These are phyloP conservation scores for Backusella macrospora DNA, from an alignment of 192 early-diverging fungal species.

Conservation along the genomic window DNA sequence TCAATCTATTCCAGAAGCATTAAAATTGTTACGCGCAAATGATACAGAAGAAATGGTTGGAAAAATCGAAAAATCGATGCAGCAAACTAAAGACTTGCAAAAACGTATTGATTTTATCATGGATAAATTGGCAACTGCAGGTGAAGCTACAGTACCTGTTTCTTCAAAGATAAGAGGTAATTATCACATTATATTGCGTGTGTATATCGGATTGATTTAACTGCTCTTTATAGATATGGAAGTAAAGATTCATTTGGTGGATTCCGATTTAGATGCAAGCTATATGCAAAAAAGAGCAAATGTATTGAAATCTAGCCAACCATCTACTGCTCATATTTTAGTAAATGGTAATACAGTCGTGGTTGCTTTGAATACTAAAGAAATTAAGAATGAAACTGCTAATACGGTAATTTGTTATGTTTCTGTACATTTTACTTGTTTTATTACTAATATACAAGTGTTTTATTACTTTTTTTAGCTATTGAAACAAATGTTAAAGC, in stretches of 20 bases:
- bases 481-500: slow-evolving; percentile 45
- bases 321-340: slow-evolving; percentile 43
- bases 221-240: slow-evolving; percentile 14
- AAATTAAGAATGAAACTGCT: slow-evolving; percentile 25
- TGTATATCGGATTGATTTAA: background rate
- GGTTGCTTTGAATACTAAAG: slow-evolving; percentile 44
- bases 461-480: slow-evolving; percentile 32
- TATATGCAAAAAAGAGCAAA: slow-evolving; percentile 52
- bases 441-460: background rate
- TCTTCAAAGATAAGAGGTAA: slow-evolving; percentile 29
- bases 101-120: slow-evolving; percentile 38
- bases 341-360: slow-evolving; percentile 45
- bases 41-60: slow-evolving; percentile 40
- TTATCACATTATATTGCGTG: background rate
- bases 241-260: slow-evolving; percentile 44
- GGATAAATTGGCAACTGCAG: slow-evolving; percentile 46
- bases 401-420: slow-evolving; percentile 24
- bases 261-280: slow-evolving; percentile 40
- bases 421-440: background rate
- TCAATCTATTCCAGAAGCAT: slow-evolving; percentile 43
- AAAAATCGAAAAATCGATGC: slow-evolving; percentile 48
- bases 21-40: slow-evolving; percentile 44
- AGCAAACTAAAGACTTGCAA: slow-evolving; percentile 46
- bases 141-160: slow-evolving; percentile 18
- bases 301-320: slow-evolving; percentile 40